Conservation (phyloP, 2,329 filamentous ascomycete species). For the Stagonosporopsis tanaceti region DNA sequence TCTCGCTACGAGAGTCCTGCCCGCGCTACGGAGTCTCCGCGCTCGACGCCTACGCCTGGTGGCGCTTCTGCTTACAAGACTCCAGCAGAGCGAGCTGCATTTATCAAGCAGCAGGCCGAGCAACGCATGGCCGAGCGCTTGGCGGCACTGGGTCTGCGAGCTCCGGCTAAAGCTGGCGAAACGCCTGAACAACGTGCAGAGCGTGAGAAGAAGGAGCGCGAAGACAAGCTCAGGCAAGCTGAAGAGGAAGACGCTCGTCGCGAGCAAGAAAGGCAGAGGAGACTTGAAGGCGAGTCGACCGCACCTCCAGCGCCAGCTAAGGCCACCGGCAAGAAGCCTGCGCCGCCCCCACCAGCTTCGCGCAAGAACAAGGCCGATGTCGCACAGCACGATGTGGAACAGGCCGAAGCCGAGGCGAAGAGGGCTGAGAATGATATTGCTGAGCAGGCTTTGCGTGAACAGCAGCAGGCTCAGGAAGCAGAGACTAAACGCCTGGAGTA, state of each 20-base stretch:
- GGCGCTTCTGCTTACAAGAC: slow-evolving; percentile 83
- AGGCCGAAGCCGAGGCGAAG: slow-evolving; percentile 63
- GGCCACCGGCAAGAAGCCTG: slow-evolving; percentile 58
- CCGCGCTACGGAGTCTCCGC: slow-evolving; percentile 56
- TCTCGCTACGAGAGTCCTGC: slow-evolving; percentile 62
- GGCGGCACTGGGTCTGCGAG: slow-evolving; percentile 89
- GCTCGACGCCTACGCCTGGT: slow-evolving; percentile 61
- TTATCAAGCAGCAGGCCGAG: slow-evolving; percentile 96
- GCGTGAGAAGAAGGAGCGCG: slow-evolving; percentile 85
- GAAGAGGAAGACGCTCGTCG: slow-evolving; percentile 93
- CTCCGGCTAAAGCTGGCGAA: slow-evolving; percentile 80
- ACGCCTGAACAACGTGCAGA: slow-evolving; percentile 84
- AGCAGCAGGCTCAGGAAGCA: slow-evolving; percentile 78
- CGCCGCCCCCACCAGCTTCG: slow-evolving; percentile 75
- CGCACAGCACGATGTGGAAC: slow-evolving; percentile 64
- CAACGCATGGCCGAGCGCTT: slow-evolving; percentile 96
- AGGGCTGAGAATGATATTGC: slow-evolving; percentile 64
- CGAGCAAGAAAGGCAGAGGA: slow-evolving; percentile 84
- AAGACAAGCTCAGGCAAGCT: slow-evolving; percentile 85
- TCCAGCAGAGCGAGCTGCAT: slow-evolving; percentile 90
- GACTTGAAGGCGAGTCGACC: slow-evolving; percentile 79
- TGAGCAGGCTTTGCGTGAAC: slow-evolving; percentile 67
- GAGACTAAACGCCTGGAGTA: slow-evolving; percentile 84
- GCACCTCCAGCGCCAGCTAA: slow-evolving; percentile 64
- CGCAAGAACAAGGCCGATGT: slow-evolving; percentile 71